phyloP scores from a whole-genome alignment of 2,329 filamentous ascomycete genomes.

The Fusarium tricinctum region DNA sequence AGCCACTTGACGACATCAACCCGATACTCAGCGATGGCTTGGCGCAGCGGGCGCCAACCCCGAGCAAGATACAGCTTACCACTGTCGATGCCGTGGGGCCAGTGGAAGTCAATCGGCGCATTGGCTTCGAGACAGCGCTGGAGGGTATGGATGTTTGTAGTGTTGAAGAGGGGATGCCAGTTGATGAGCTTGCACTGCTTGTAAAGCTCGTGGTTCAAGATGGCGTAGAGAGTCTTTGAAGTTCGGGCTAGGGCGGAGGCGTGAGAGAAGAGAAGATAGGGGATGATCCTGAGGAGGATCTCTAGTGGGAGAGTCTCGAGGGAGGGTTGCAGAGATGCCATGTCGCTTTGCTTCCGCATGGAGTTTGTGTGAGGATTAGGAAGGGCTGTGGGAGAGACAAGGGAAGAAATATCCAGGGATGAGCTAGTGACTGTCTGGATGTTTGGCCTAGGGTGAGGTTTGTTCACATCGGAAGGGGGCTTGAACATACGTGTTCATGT shows the following conservation, averaged over 20 bases:
- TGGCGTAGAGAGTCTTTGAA: not conserved
- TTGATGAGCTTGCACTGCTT: not conserved
- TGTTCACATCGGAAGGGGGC: too few relatives aligned
- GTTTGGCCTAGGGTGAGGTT: too few relatives aligned
- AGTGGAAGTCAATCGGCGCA: not conserved
- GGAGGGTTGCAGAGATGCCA: not conserved
- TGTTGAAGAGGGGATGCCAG: not conserved
- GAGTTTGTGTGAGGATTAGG: not conserved
- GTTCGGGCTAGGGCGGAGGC: not conserved
- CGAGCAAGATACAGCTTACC: not conserved
- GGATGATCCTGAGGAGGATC: not conserved
- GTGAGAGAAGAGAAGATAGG: not conserved
- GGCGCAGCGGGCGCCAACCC: constrained; percentile 2
- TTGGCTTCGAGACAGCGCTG: not conserved
- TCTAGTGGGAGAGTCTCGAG: not conserved
- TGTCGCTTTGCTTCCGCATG: not conserved
- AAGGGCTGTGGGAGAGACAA: not conserved
- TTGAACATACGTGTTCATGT: too few relatives aligned
- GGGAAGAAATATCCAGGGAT: too few relatives aligned
- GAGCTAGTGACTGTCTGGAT: too few relatives aligned
- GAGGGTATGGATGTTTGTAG: not conserved
- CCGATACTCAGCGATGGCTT: not conserved
- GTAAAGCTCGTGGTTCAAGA: constrained; percentile 3
- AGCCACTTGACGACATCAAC: constrained; percentile 6
- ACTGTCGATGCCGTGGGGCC: not conserved